Conservation (phyloP, 768 basidiomycete species). For the Serpula lacrymans region DNA sequence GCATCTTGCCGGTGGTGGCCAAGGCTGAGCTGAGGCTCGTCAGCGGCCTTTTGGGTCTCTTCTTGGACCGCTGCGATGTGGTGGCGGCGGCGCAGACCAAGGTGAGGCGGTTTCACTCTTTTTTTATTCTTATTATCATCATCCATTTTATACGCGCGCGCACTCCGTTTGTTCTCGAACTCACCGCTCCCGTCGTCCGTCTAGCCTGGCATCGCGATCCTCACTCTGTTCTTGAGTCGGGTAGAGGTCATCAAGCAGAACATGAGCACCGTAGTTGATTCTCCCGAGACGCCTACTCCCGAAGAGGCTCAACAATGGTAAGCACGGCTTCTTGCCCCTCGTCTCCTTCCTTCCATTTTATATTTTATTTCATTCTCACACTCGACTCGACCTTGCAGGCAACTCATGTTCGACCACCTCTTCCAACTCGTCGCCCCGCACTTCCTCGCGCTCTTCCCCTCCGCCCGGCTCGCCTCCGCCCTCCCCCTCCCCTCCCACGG, state of each 20-base stretch:
- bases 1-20: slow-evolving; percentile 78
- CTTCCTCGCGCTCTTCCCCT: slow-evolving; percentile 84
- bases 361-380: slow-evolving; percentile 6
- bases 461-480: slow-evolving; percentile 59
- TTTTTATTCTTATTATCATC: slow-evolving; percentile 7
- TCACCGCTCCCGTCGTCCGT: not conserved
- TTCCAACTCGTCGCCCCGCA: slow-evolving; percentile 77
- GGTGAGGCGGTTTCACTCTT: slow-evolving; percentile 41
- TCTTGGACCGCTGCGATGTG: slow-evolving; percentile 78
- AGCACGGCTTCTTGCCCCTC: too few relatives aligned
- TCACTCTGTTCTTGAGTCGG: slow-evolving; percentile 88
- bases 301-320: slow-evolving; percentile 85
- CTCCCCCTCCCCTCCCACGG: slow-evolving; percentile 26
- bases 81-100: slow-evolving; percentile 71
- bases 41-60: slow-evolving; percentile 78
- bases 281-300: slow-evolving; percentile 53
- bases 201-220: slow-evolving; percentile 87
- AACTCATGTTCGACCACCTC: slow-evolving; percentile 82
- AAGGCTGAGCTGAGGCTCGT: slow-evolving; percentile 78
- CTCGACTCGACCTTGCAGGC: slow-evolving; percentile 47
- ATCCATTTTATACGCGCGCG: too few relatives aligned
- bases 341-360: not conserved
- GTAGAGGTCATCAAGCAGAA: slow-evolving; percentile 90
- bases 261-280: slow-evolving; percentile 47
- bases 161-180: slow-evolving; percentile 5